Evolutionary conservation across 805 yeast species (phyloP), one percentile per base, ranked within the genome.

Genomic region (Cyberlindnera petersonii): DNA sequence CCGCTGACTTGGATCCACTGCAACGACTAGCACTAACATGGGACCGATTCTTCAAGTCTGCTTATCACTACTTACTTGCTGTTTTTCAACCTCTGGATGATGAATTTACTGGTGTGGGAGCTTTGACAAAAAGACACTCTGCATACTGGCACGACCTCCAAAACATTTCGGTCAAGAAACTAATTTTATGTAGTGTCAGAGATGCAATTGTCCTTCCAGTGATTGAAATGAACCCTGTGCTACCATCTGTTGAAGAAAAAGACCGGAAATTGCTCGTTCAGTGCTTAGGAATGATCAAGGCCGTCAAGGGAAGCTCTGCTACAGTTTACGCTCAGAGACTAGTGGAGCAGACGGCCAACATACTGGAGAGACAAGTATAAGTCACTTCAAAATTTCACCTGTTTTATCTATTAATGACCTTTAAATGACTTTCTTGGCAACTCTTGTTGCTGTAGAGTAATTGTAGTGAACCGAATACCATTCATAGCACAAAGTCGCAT

Each of bases 31-130:
- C 46, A 23, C 9, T 31, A 19, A 64, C 77, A 3, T 82, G 88
- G 88, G 69, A 68, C 14, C 61, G 61, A 19, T 82, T 81, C 53
- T 74, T 71, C 46, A 64, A 65, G n/a, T 68, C 71, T 26, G 69
- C 78, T 2, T 68, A 74, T 36, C 78, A 77, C 37, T 77, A 77
- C 50, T 60, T 81, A 15, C 72, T 78, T 43, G 83, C 83, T 0
- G 70, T 78, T 0, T 71, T 82, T 33, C 47, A 79, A 24, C 89
- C 89, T 0, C 51, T 83, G 17, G 79, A 77, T 40, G 51, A 63
- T 15, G 79, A 72, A 38, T 58, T 74, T 35, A 53, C 56, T 21
- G 53, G 54, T 3, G 0, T 39, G 30, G 35, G 68, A 60, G 6
- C 42, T 41, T 3, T 58, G 54, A 34, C 57, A 57, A 7, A 52